Conservation (phyloP, 495 filamentous ascomycete genomes). For the Penicillium malachiteum region DNA sequence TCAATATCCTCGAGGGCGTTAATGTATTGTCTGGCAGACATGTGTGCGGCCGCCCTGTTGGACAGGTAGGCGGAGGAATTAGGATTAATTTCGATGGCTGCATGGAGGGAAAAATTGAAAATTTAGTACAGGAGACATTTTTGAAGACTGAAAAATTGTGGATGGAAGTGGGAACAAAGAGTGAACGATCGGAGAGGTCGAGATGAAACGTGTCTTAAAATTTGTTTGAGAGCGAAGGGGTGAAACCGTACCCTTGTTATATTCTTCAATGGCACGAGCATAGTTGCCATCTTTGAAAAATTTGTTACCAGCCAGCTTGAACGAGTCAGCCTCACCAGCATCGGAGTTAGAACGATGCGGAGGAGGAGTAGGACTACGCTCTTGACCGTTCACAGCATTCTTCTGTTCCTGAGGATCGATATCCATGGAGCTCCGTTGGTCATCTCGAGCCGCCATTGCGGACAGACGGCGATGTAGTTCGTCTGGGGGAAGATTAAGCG, state of each 20-base stretch:
- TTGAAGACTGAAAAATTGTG: no score
- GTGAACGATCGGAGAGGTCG: not conserved
- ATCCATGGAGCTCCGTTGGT: slow-evolving; percentile 68
- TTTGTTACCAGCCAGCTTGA: slow-evolving; percentile 91
- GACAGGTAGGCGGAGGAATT: slow-evolving; percentile 83
- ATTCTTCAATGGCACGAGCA: slow-evolving; percentile 79
- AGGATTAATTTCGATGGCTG: slow-evolving; percentile 73
- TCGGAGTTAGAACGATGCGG: slow-evolving; percentile 66
- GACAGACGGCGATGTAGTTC: slow-evolving; percentile 71
- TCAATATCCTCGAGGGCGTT: slow-evolving; percentile 84
- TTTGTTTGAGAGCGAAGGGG: not conserved
- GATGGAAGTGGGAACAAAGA: no score
- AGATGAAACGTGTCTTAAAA: not conserved
- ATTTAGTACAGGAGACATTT: slow-evolving; percentile 5
- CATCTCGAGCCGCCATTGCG: slow-evolving; percentile 64
- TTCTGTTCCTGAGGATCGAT: slow-evolving; percentile 63
- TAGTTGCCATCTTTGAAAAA: slow-evolving; percentile 94
- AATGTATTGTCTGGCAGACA: slow-evolving; percentile 73
- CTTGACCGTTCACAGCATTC: slow-evolving; percentile 56
- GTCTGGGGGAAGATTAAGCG: slow-evolving; percentile 83
- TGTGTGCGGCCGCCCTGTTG: slow-evolving; percentile 92
- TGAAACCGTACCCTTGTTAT: slow-evolving; percentile 77
- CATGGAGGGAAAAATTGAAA: slow-evolving; percentile 9
- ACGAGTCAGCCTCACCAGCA: slow-evolving; percentile 75
- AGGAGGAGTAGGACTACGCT: slow-evolving; percentile 70